Evolutionary conservation across 139 green algal species (phyloP).

Genomic region (Chlamydomonas eustigma): DNA sequence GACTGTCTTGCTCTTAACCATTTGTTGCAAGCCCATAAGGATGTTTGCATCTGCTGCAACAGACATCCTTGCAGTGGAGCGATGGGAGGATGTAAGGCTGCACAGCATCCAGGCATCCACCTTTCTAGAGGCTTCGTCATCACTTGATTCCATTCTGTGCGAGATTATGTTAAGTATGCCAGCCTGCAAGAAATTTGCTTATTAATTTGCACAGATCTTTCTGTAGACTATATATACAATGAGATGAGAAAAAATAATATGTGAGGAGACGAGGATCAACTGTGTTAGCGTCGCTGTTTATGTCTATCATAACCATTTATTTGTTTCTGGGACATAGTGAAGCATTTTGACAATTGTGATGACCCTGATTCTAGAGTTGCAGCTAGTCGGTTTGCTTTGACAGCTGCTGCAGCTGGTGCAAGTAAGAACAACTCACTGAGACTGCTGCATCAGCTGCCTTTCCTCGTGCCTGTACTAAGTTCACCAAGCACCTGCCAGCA

Average conservation of each 20-base stretch:
- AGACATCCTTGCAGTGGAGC: neutral
- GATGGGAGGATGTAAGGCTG: neutral
- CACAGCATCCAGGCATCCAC: neutral
- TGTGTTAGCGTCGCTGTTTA: no score
- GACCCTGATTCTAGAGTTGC: no score
- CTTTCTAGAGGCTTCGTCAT: neutral
- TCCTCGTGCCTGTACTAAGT: neutral
- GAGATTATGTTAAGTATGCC: neutral
- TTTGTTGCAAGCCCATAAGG: neutral
- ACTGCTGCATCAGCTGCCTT: neutral
- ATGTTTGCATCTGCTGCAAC: neutral
- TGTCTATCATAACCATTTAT: no score
- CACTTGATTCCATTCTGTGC: neutral
- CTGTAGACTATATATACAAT: no score
- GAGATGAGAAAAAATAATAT: no score
- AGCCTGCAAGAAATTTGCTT: neutral
- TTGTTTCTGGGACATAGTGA: no score
- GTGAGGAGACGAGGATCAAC: no score
- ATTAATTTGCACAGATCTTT: no score
- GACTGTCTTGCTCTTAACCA: conserved; percentile 3
- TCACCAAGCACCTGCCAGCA: conserved; percentile 3
- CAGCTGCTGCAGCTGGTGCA: no score
- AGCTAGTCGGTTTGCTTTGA: no score
- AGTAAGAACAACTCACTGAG: no score
- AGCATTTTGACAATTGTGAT: no score